Evolutionary conservation across 768 basidiomycete species (phyloP).

Genomic region (Panus rudis): DNA sequence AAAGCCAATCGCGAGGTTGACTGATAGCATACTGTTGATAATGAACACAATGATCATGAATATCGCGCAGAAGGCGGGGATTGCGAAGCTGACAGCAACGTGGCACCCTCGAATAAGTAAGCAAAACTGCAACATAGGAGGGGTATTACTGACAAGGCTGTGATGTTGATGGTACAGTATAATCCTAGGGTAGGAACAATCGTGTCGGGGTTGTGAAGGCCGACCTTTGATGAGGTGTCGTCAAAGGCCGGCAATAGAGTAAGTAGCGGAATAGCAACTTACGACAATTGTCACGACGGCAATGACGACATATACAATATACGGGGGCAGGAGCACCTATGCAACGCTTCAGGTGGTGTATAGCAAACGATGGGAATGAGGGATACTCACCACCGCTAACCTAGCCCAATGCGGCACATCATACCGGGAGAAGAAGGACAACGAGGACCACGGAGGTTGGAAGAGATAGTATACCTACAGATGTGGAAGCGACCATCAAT

Average conservation of each 20-base stretch:
- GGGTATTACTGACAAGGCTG: slow-evolving; percentile 32
- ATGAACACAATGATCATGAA: slow-evolving; percentile 32
- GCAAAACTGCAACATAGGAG: background rate
- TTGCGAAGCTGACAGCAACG: slow-evolving; percentile 14
- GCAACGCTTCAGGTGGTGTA: slow-evolving; percentile 7
- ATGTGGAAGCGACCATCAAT: background rate
- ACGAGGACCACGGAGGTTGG: slow-evolving; percentile 18
- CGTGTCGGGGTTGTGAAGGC: background rate
- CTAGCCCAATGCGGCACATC: slow-evolving; percentile 21
- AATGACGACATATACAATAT: slow-evolving; percentile 37
- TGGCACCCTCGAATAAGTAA: background rate
- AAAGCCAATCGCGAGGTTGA: slow-evolving; percentile 4
- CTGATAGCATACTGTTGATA: slow-evolving; percentile 35
- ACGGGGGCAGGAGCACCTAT: slow-evolving; percentile 32
- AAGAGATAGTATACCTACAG: slow-evolving; percentile 34
- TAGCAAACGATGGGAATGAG: background rate
- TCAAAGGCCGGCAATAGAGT: too few species aligned
- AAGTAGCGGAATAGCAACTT: slow-evolving; percentile 2
- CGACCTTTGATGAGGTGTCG: slow-evolving; percentile 11
- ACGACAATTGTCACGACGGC: slow-evolving; percentile 25
- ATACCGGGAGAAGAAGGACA: slow-evolving; percentile 7
- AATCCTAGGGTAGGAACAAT: slow-evolving; percentile 14
- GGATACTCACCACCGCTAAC: slow-evolving; percentile 18
- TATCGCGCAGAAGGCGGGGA: slow-evolving; percentile 39
- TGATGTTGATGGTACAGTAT: slow-evolving; percentile 37